phyloP scores from a whole-genome alignment of 2,329 filamentous ascomycete genomes.

The Arthrinium phaeospermum region DNA sequence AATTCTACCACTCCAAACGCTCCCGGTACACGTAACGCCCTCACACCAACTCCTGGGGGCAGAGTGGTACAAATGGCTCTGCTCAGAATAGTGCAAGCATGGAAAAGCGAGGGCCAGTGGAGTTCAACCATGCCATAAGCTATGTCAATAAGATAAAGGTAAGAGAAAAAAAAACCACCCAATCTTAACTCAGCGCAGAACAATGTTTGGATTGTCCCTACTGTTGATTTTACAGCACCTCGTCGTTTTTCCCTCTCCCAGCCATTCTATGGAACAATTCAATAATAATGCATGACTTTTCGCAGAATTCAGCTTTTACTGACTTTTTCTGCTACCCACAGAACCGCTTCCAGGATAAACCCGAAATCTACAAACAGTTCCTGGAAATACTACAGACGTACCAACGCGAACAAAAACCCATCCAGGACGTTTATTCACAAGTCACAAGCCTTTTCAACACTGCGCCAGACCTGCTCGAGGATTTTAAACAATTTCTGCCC shows the following conservation, averaged over 20 bases:
- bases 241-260: neutral
- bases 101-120: conserved; percentile 91
- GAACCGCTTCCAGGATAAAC: conserved; percentile 96
- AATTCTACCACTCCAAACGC: conserved; percentile 47
- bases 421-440: conserved; percentile 97
- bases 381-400: conserved; percentile 98
- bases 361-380: conserved; percentile 99
- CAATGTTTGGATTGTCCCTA: conserved; percentile 10
- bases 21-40: conserved; percentile 56
- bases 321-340: conserved; percentile 43
- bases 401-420: conserved; percentile 96
- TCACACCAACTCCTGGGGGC: conserved; percentile 66
- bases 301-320: conserved; percentile 16
- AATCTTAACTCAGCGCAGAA: conserved; percentile 9
- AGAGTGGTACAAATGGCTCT: conserved; percentile 66
- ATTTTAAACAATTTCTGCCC: conserved; percentile 98
- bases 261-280: conserved; percentile 2
- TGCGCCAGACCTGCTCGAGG: conserved; percentile 92
- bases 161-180: conserved; percentile 37
- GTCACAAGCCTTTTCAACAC: conserved; percentile 93
- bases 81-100: conserved; percentile 62
- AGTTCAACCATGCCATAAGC: conserved; percentile 99
- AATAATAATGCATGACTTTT: conserved; percentile 18
- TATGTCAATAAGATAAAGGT: conserved; percentile 99
- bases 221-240: conserved; percentile 7